phyloP scores from a whole-genome alignment of 768 basidiomycete genomes.

The Daedaleopsis sinensis region DNA sequence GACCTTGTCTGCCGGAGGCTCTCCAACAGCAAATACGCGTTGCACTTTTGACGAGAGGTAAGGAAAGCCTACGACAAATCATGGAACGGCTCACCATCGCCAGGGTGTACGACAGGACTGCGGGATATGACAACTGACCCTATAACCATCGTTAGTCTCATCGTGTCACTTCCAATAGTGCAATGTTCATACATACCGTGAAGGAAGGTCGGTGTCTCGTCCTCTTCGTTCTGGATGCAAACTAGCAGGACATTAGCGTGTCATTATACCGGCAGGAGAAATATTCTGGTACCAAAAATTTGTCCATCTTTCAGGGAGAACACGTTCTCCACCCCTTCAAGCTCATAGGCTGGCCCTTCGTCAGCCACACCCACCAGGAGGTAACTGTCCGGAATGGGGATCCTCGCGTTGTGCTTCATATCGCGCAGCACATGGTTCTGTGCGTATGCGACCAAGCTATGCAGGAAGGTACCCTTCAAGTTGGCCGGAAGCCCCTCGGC shows the following conservation, averaged over 20 bases:
- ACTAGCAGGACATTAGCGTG: conserved; percentile 36
- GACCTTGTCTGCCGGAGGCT: conserved; percentile 56
- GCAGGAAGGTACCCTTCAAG: conserved; percentile 27
- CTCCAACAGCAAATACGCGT: conserved; percentile 70
- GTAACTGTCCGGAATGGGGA: conserved; percentile 68
- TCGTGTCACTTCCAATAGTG: neutral
- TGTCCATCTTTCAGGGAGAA: conserved; percentile 56
- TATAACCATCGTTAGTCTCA: neutral
- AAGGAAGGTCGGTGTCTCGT: conserved; percentile 55
- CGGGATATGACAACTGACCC: conserved; percentile 50
- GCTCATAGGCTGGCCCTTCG: conserved; percentile 68
- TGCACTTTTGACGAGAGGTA: conserved; percentile 49
- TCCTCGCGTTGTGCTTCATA: conserved; percentile 76
- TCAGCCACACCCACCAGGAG: conserved; percentile 83
- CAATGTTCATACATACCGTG: conserved; percentile 52
- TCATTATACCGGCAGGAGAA: neutral
- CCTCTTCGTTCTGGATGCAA: conserved; percentile 57
- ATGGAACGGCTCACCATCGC: conserved; percentile 54
- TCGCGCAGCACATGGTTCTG: conserved; percentile 68
- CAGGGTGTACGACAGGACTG: conserved; percentile 76
- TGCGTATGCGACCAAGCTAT: conserved; percentile 42
- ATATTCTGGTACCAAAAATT: conserved; percentile 61
- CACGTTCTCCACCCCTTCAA: conserved; percentile 53
- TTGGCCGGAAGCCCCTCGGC: conserved; percentile 9
- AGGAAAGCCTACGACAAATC: neutral